Evolutionary conservation across 768 basidiomycete genomes (phyloP), one percentile per base, ranked within the genome.

Genomic region (Boletellus ananas): DNA sequence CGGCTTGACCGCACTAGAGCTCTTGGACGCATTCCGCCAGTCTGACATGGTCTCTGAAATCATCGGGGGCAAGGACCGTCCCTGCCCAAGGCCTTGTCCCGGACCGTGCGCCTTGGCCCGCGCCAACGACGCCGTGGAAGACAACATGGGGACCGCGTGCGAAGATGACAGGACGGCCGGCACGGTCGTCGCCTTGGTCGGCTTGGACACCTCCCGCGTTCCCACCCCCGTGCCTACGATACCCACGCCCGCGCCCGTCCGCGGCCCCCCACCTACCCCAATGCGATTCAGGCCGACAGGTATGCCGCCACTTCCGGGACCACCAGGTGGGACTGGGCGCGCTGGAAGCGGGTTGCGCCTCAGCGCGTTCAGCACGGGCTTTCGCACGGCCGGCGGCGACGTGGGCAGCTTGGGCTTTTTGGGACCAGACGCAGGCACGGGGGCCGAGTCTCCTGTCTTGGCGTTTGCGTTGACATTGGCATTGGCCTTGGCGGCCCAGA

Each of bases 51-150:
- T 60, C 52, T 73, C 73, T 17, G 65, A 57, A 18, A 73, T 67
- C 21, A 71, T 69, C 0, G 72, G 69, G 3, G 74, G 70, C 17
- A 62, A 44, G 1, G 52, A 7, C 12, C 46, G 45, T 25, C 14
- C 37, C 8, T n/a, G 67, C 50, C 50, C 59, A 49, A 18, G 53
- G n/a, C 33, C 59, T 52, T 36, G 63, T 57, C 6, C 54, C 56
- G 29, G 58, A 51, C 21, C 63, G 33, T 40, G 48, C 40, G 40
- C 52, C 46, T 50, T 62, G 34, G 78, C 77, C 9, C 82, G 76
- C 7, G 83, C 86, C 18, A 90, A 76, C 3, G 87, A 89, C 5
- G 86, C 89, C 1, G 87, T 89, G 1, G 84, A 82, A 4, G 87
- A 87, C 3, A 90, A 68, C 59, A 78, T 83, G 1, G 89, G 89